Base-by-base conservation (phyloP, 2,329 filamentous ascomycete species). In the Daldinia sp. region DNA sequence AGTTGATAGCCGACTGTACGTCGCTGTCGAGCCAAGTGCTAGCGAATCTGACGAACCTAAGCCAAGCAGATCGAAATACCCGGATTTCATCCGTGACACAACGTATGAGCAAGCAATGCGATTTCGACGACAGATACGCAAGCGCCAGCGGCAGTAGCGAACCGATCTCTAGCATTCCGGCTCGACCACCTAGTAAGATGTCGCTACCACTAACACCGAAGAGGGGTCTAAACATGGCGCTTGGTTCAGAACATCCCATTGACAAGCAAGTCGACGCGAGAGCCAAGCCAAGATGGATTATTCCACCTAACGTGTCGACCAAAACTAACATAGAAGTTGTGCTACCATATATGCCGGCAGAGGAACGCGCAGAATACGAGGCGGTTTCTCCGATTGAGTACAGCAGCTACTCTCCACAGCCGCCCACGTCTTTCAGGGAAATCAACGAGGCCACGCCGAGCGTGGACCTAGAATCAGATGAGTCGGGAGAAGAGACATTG, bases 11-110 rank as follows among this genome's bases (percentile, higher is more conserved):
- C 9, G 66, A 70, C 33, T 70, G 65, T 57, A 28, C 59, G 10
- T 70, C 74, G 12, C 72, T 69, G 5, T 74, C 71, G 1, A 73
- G 74, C 13, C 35, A 15, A 39, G 35, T 39, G 35, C 69, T 72
- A 23, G 60, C 57, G 10, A 15, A 39, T 15, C 2, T 12, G 35
- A 13, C 35, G 5, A 39, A 15, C 12, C 12, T 5, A 15, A 15
- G 4, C 12, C 44, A 4, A 26, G 26, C 2, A 18, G 70, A 39
- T 23, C 55, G n/a, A 35, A 35, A 4, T 30, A 39, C 55, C 15
- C 18, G 9, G 9, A 33, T 7, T n/a, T 26, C 35, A 26, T 57
- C 64, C 13, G 23, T 56, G n/a, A 26, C 39, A 6, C 51, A 35
- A 15, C 37, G 41, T 26, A 18, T 15, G 13, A 13, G 56, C 28